Base-by-base conservation (phyloP, 495 filamentous ascomycete genomes). In the Podospora anserina region DNA sequence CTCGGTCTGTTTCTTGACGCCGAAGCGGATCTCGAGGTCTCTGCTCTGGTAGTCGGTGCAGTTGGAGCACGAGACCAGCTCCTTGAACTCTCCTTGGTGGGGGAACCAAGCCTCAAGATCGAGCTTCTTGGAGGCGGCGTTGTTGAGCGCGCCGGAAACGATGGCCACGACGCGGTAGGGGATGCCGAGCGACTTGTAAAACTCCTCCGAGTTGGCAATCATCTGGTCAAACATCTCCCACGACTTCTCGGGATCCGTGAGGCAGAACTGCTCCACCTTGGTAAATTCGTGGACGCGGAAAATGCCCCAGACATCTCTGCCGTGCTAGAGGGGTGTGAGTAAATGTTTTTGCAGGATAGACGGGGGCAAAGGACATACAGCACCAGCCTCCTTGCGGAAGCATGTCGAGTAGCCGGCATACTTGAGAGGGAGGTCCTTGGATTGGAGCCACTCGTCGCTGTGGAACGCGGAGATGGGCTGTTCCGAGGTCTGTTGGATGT, bases 261-360 rank as follows among this genome's bases (percentile, higher is more conserved):
- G 84, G 70, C 97, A 86, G 72, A 98, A 98, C 83, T 98, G 94
- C 76, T 98, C 94, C 61, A 89, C 88, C 88, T 99, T 99, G 79
- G 97, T 95, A 75, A 99, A 99, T 76, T 99, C 94, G 80, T 99
- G 95, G 55, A 98, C 93, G 73, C 95, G 89, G 85, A 97, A 99
- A 70, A 98, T 92, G 64, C 95, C 95, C 95, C 95, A 99, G 5
- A 96, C 94, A 75, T 99, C 95, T 79, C 92, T 92, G 49, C 95
- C 95, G 75, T 97, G 93, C 20, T 79, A 27, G 30, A 13, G 2
- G n/a, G 26, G n/a, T 15, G 20, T 71, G 20, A 68, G 72, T 4
- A 61, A 19, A 6, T 13, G 26, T 26, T 18, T 13, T n/a, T 1
- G 6, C 27, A 15, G 2, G 1, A 0, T 34, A 7, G 60, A 19